A percentile compares a stretch with the other conserved stretches of the same genome.
Evolutionary conservation across 83 land plant genomes (phyloP).

Genomic region (Picea mariana): DNA sequence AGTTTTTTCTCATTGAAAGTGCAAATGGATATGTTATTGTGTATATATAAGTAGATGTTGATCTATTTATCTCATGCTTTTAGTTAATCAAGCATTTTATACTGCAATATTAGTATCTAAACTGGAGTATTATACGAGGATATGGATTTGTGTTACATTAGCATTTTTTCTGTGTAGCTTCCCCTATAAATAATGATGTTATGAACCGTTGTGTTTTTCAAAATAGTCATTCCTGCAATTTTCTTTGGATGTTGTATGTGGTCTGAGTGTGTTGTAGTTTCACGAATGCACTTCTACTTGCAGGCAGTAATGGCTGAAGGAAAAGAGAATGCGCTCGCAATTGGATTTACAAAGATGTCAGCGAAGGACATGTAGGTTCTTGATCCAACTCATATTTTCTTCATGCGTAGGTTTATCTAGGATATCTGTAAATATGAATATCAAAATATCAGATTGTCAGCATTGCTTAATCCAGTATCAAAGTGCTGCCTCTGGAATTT

Average conservation of each 20-base stretch:
- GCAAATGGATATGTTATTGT: background rate
- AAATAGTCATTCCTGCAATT: background rate
- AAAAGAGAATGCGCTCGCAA: constrained; percentile 97
- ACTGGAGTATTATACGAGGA: background rate
- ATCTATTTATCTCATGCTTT: background rate
- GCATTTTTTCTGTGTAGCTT: background rate
- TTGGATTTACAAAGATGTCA: constrained; percentile 98
- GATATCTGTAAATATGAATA: background rate
- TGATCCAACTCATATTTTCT: background rate
- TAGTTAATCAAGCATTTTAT: constrained; percentile 3
- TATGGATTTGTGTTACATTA: background rate
- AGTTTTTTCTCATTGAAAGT: background rate
- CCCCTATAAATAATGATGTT: background rate
- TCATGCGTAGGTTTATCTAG: background rate
- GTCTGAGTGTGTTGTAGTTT: background rate
- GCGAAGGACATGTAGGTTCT: constrained; percentile 91
- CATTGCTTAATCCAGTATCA: background rate
- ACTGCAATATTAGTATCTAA: background rate
- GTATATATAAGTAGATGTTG: background rate
- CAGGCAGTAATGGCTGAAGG: constrained; percentile 99
- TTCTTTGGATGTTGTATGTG: background rate
- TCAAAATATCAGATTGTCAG: background rate
- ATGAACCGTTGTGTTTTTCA: background rate
- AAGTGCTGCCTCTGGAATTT: background rate
- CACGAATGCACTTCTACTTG: background rate